phyloP scores from a whole-genome alignment of 1,139 yeast genomes.

The Keqinozyma sinolaborantium region DNA sequence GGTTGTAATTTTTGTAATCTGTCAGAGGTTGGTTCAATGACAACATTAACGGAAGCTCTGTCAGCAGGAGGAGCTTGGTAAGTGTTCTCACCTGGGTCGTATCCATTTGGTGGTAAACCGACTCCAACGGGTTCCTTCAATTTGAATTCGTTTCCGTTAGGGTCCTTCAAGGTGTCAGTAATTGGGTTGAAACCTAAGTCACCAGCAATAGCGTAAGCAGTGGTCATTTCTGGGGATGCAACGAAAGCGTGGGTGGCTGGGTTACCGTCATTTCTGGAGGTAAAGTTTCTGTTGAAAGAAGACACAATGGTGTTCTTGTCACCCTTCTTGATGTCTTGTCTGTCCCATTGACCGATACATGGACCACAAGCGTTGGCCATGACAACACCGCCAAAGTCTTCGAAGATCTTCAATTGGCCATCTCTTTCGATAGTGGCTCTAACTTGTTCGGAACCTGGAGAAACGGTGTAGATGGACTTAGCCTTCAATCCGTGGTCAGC shows the following conservation, averaged over 20 bases:
- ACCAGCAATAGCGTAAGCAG: slow-evolving; percentile 96
- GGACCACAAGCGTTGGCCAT: slow-evolving; percentile 99
- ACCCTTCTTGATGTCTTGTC: slow-evolving; percentile 96
- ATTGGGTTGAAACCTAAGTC: slow-evolving; percentile 97
- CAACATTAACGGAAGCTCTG: slow-evolving; percentile 72
- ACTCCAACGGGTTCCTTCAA: slow-evolving; percentile 87
- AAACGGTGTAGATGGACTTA: slow-evolving; percentile 86
- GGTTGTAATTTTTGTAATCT: slow-evolving; percentile 51
- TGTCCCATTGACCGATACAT: slow-evolving; percentile 99
- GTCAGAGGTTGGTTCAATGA: slow-evolving; percentile 77
- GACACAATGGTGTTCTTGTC: slow-evolving; percentile 98
- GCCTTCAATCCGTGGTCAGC: slow-evolving; percentile 86
- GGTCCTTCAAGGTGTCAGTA: slow-evolving; percentile 90
- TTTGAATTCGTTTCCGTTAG: slow-evolving; percentile 94
- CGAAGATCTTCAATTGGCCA: slow-evolving; percentile 86
- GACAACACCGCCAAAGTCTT: slow-evolving; percentile 91
- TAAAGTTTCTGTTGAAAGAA: slow-evolving; percentile 98
- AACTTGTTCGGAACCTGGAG: slow-evolving; percentile 99
- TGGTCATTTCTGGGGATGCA: slow-evolving; percentile 96
- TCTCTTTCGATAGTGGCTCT: slow-evolving; percentile 98
- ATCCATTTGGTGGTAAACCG: slow-evolving; percentile 91
- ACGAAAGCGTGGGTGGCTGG: slow-evolving; percentile 97
- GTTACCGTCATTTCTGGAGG: slow-evolving; percentile 98
- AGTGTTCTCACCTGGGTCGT: slow-evolving; percentile 93
- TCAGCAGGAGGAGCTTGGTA: slow-evolving; percentile 97